Evolutionary conservation across 371 early-diverging fungal species (phyloP), one percentile per base, ranked within the genome.

Genomic region (Mortierella sp.): DNA sequence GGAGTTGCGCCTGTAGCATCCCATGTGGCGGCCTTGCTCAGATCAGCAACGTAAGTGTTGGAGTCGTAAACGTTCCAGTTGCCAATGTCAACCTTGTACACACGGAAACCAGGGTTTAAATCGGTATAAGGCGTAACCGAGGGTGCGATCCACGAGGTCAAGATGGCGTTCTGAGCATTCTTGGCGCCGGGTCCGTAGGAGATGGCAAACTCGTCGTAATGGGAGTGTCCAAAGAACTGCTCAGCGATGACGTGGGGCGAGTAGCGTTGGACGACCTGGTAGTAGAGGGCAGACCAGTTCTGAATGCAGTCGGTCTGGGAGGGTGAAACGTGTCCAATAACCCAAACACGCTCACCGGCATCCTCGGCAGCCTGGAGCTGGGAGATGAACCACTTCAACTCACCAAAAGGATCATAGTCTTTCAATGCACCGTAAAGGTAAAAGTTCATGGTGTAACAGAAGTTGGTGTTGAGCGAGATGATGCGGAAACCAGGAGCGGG

Each of bases 211-310:
- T 93, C 93, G 60, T 93, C 93, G 55, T 89, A 87, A 83, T 93
- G 93, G 44, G 90, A 90, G 71, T 93, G 93, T 16, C 93, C 93
- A 88, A 90, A 93, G 86, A 93, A 93, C 78, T 93, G 93, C 41
- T 86, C 91, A 12, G 91, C 89, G 83, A 93, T 90, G 43, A 93
- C 91, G 75, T 93, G 92, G 21, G 90, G 91, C 7, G 92, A 86
- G 63, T 93, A 93, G 5, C 93, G 88, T 38, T 91, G 91, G n/a
- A 92, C 82, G 55, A 91, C 90, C 72, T 92, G 93, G 74, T 91
- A 88, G 84, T 91, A 93, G 27, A 91, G 90, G 14, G 90, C 90
- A 8, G 91, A 90, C 76, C 91, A 92, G 76, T 91, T 91, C 82
- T 91, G 91, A 81, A 92, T 87, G 55, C 92, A 92, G 29, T 91